Percentiles rank a stretch among this genome's conserved stretches.
Evolutionary conservation across 148 eudicot species (phyloP).

Genomic region (Rhododendron ferrugineum): DNA sequence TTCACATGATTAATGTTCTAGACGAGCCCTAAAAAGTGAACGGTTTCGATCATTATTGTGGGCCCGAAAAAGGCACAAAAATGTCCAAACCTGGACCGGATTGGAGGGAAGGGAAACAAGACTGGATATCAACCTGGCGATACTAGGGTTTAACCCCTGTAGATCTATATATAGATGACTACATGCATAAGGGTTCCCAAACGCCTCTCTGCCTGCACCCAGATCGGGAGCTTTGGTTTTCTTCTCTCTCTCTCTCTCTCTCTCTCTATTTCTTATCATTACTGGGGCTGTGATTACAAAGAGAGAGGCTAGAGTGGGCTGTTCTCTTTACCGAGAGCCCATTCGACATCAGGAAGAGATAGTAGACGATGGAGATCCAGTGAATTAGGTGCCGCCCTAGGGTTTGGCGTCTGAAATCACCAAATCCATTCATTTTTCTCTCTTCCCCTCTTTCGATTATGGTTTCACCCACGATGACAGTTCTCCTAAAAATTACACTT

Average conservation of each 20-base stretch:
- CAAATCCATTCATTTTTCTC: not conserved
- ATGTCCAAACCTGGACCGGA: no score
- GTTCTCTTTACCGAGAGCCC: not conserved
- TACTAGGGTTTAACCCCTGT: not conserved
- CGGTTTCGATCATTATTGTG: no score
- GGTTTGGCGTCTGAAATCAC: slow-evolving; percentile 14
- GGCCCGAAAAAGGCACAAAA: no score
- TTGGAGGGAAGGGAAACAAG: no score
- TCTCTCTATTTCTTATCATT: not conserved
- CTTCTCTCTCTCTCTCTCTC: not conserved
- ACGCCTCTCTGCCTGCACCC: not conserved
- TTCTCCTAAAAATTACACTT: slow-evolving; percentile 16
- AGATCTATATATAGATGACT: not conserved
- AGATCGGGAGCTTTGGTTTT: not conserved
- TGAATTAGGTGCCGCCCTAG: slow-evolving; percentile 13
- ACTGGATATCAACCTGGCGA: no score
- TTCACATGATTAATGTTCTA: no score
- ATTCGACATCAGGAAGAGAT: not conserved
- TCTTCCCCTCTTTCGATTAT: not conserved
- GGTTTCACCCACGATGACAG: slow-evolving; percentile 16
- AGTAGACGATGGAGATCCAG: not conserved
- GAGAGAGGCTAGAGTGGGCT: slow-evolving; percentile 33
- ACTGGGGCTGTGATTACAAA: slow-evolving; percentile 24
- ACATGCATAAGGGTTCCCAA: not conserved
- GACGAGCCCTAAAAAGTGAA: no score